phyloP scores from a whole-genome alignment of 2,329 filamentous ascomycete species.

The Alternaria viburni region DNA sequence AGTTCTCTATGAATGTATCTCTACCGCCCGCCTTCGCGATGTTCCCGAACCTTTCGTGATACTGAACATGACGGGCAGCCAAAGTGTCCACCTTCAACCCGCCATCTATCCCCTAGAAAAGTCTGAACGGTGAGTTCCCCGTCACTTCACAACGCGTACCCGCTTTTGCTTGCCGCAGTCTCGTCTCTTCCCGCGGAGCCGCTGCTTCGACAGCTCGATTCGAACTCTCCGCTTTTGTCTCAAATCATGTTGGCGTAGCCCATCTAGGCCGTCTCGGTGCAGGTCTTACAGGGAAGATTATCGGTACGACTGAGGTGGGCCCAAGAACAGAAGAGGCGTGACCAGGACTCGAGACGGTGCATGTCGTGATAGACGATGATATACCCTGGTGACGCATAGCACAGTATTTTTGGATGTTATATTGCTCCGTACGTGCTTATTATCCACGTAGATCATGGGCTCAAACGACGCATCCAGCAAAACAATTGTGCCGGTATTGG shows the following conservation, averaged over 20 bases:
- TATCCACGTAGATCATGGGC: background rate
- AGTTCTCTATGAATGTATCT: background rate
- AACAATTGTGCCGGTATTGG: background rate
- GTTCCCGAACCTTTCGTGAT: background rate
- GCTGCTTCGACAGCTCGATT: background rate
- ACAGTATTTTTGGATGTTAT: background rate
- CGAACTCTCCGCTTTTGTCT: background rate
- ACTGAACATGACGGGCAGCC: background rate
- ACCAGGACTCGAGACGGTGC: background rate
- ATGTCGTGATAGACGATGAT: background rate
- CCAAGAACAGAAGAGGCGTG: background rate
- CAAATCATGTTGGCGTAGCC: background rate
- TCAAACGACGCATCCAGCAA: background rate
- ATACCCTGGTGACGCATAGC: background rate
- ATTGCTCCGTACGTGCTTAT: background rate
- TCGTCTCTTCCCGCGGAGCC: background rate
- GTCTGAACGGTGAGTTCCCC: background rate
- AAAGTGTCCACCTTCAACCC: background rate
- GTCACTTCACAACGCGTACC: background rate
- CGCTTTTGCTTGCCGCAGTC: background rate
- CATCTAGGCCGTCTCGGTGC: background rate
- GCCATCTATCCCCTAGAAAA: background rate
- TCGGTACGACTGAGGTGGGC: background rate
- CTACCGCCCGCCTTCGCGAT: background rate
- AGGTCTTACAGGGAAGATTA: background rate